Conservation (phyloP, 139 green algal species). For the Micromonas pusilla region DNA sequence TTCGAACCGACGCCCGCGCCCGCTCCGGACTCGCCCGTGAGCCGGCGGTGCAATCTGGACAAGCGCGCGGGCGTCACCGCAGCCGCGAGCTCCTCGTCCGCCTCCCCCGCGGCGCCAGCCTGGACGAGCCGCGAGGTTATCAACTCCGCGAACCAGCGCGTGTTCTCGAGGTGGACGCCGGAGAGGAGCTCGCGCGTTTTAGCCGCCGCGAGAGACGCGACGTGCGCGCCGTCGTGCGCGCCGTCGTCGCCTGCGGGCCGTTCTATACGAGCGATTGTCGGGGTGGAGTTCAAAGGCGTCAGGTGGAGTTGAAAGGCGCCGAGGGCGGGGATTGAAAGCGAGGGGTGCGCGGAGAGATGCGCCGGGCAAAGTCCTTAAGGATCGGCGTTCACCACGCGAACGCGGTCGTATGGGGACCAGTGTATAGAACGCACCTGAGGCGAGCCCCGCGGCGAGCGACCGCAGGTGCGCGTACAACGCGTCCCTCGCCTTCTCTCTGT, state of each 20-base stretch:
- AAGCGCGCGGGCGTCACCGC: background rate
- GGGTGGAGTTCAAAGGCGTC: no score
- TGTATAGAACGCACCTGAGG: no score
- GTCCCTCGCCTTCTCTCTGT: background rate
- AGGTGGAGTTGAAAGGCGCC: no score
- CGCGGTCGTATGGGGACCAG: no score
- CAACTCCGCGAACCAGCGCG: conserved; percentile 16
- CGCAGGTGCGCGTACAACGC: conserved; percentile 6
- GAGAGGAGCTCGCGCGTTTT: background rate
- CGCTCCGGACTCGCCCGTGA: background rate
- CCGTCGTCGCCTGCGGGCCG: no score
- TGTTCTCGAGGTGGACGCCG: background rate
- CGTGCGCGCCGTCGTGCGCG: background rate
- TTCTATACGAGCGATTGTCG: no score
- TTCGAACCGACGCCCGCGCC: background rate
- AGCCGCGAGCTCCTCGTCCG: conserved; percentile 1
- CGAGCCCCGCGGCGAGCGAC: background rate
- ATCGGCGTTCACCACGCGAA: no score
- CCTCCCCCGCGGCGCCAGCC: background rate
- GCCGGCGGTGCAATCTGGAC: background rate
- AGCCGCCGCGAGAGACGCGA: background rate
- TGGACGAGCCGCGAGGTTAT: background rate
- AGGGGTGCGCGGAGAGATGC: no score
- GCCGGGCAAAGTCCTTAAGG: no score
- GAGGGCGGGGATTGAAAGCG: no score